Conservation (phyloP, 202 grass and related monocot species). For the Saccharum hybrid region DNA sequence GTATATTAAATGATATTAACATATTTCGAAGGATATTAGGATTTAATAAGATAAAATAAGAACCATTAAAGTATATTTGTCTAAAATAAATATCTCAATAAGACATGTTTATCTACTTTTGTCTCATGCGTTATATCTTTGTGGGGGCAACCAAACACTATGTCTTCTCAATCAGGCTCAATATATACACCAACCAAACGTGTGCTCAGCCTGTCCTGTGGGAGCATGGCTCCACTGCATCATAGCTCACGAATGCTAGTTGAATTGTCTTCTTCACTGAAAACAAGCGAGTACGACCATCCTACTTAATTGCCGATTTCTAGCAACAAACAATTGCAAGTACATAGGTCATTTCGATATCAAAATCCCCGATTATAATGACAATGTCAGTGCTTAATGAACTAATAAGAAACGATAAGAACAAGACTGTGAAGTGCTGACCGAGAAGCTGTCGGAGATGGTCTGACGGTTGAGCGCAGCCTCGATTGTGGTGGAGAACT, state of each 20-base stretch:
- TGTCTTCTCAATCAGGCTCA: too few species aligned
- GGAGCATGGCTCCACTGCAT: not conserved
- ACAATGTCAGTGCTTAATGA: not conserved
- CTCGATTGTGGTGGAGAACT: slow-evolving; percentile 81
- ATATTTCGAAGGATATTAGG: too few species aligned
- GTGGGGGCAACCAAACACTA: too few species aligned
- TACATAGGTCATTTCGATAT: not conserved
- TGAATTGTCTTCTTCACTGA: not conserved
- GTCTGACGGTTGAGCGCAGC: slow-evolving; percentile 76
- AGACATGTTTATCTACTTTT: too few species aligned
- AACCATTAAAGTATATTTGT: too few species aligned
- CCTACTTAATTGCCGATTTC: not conserved
- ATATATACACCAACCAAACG: too few species aligned
- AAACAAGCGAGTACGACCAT: not conserved
- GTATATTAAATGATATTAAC: too few species aligned
- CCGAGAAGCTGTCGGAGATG: slow-evolving; percentile 93
- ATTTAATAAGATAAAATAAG: too few species aligned
- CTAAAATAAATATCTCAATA: too few species aligned
- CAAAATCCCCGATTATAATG: not conserved
- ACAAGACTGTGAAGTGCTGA: slow-evolving; percentile 49
- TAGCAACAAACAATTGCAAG: not conserved
- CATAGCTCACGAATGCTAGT: not conserved
- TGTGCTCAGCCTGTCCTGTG: not conserved
- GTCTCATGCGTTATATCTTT: too few species aligned
- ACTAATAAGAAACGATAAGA: slow-evolving; percentile 12